Evolutionary conservation across 2,329 filamentous ascomycete species (phyloP), one percentile per base, ranked within the genome.

Genomic region (Pyricularia grisea): DNA sequence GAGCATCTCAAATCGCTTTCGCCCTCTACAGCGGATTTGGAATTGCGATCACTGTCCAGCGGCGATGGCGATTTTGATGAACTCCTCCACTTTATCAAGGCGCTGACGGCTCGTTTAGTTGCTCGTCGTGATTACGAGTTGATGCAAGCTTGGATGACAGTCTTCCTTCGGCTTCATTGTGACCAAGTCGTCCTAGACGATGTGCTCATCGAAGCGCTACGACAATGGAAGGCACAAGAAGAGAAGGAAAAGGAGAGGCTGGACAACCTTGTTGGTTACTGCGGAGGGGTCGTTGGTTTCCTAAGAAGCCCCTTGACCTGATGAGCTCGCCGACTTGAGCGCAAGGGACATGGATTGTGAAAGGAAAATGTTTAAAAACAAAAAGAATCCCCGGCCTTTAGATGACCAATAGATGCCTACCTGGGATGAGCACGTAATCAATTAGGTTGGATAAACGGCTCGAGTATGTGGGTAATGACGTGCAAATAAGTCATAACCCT

Each of bases 131-230:
- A 98, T 78, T 99, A 97, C 78, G 95, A 99, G 79, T 84, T 99
- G 58, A 91, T 93, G 20, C 94, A 98, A 79, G 93, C 93, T 0
- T 99, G 95, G 94, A 98, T 99, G 93, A 90, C 91, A 1, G 94
- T 98, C 0, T 97, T 98, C 75, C 77, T 99, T 70, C 87, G 90
- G 66, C 81, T 97, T 60, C 94, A 98, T 78, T 86, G 86, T 71
- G 85, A 88, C 72, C 72, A 84, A 55, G 79, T 86, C 61, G 81
- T 81, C 80, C 55, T 11, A 20, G 42, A 75, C 77, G 79, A 81
- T 72, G 74, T 78, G 33, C 78, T 94, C 17, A 82, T 88, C 65
- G 81, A 79, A 1, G 87, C 86, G 65, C 79, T 97, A 70, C 78
- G 79, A 68, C 84, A 85, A 73, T 97, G 93, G 92, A 89, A 89